Evolutionary conservation across 345 rosid species (phyloP), one percentile per base, ranked within the genome.

Genomic region (Turritis glabra): DNA sequence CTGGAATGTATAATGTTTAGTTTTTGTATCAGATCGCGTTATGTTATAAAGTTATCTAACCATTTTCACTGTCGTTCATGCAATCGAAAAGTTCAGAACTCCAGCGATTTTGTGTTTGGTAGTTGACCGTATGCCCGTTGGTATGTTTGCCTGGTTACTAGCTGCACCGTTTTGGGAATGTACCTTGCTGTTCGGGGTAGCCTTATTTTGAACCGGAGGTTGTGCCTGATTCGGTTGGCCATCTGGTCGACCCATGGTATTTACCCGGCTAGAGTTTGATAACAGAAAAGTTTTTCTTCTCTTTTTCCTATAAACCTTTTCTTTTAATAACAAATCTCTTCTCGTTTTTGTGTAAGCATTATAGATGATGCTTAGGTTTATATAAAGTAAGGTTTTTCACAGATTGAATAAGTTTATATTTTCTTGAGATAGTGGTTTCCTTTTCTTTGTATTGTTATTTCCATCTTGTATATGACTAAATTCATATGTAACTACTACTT

Each of bases 21-120:
- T 5, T 33, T 50, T 22, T 44, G 35, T 26, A 37, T 53, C 14
- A 48, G 22, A 22, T 50, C 51, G 33, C 5, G 32, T 29, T 21
- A 30, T 57, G 23, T 44, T 32, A 41, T 1, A 21, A 71, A 21
- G n/a, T 48, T 40, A 53, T 38, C 64, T 59, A 17, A 90, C 96
- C 88, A 59, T 86, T 90, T 55, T 23, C 67, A 14, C 88, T 85
- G 54, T 90, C 90, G 18, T 90, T 86, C 89, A 87, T 81, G 84
- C 87, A 87, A 54, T 83, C 89, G 51, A 87, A 87, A 4, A 89
- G 73, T 17, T 84, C 86, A 11, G 83, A 83, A 53, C 19, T 81
- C 96, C 96, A 89, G 23, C 2, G 64, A 5, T 64, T 73, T 73
- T 55, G 57, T 41, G 64, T 22, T 54, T 43, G 70, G 71, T 29